phyloP scores from a whole-genome alignment of 371 early-diverging fungal species.

The Parasitella parasitica region DNA sequence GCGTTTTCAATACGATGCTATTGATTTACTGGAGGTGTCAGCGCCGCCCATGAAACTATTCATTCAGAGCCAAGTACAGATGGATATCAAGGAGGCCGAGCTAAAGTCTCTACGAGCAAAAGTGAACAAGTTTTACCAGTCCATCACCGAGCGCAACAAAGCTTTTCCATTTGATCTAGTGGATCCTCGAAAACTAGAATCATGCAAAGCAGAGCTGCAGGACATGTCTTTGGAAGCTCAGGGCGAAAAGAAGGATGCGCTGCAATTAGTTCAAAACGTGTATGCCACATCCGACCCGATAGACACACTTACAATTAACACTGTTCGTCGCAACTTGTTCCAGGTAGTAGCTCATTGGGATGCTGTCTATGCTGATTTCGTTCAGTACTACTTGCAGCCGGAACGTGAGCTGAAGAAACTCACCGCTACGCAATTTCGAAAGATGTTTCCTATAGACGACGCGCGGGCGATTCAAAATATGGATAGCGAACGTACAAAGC shows the following conservation, averaged over 20 bases:
- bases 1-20: slow-evolving; percentile 75
- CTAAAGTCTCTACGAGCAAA: slow-evolving; percentile 56
- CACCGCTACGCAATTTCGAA: slow-evolving; percentile 62
- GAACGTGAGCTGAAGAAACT: slow-evolving; percentile 72
- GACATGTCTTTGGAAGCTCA: slow-evolving; percentile 65
- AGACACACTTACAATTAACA: slow-evolving; percentile 80
- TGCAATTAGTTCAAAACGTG: slow-evolving; percentile 82
- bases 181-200: slow-evolving; percentile 60
- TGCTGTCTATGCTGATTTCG: slow-evolving; percentile 75
- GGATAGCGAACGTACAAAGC: slow-evolving; percentile 40
- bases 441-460: slow-evolving; percentile 64
- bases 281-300: slow-evolving; percentile 72
- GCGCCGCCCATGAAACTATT: slow-evolving; percentile 80
- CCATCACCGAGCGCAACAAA: slow-evolving; percentile 67
- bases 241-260: slow-evolving; percentile 78
- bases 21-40: slow-evolving; percentile 80
- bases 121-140: slow-evolving; percentile 75
- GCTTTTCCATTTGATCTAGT: slow-evolving; percentile 69
- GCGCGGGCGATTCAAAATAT: slow-evolving; percentile 15
- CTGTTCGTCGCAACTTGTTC: slow-evolving; percentile 71
- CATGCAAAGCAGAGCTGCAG: slow-evolving; percentile 62
- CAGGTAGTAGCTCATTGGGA: slow-evolving; percentile 85
- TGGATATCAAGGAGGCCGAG: slow-evolving; percentile 64
- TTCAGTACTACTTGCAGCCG: slow-evolving; percentile 72
- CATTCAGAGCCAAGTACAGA: slow-evolving; percentile 59